Evolutionary conservation across 768 basidiomycete species (phyloP).

Genomic region (Daedalea quercina): DNA sequence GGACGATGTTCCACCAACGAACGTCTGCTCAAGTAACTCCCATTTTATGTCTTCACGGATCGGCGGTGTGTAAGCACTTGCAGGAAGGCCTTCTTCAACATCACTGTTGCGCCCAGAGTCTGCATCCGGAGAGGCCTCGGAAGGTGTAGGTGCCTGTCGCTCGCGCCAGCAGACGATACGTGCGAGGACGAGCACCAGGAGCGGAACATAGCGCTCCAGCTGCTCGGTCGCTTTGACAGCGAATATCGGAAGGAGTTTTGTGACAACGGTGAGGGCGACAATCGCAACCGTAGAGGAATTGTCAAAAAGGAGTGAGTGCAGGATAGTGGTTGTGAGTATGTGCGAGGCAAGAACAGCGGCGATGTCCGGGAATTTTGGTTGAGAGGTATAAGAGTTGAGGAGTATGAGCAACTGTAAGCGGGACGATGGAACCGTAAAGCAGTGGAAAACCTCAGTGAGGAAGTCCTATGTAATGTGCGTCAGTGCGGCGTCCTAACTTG

Average conservation of each 20-base stretch:
- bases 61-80: conserved; percentile 10
- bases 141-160: conserved; percentile 18
- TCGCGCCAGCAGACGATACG: conserved; percentile 74
- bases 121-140: conserved; percentile 16
- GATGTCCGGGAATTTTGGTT: conserved; percentile 40
- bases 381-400: conserved; percentile 55
- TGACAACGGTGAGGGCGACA: conserved; percentile 54
- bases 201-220: conserved; percentile 57
- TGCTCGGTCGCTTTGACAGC: conserved; percentile 54
- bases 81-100: conserved; percentile 5
- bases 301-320: conserved; percentile 66
- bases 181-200: conserved; percentile 59
- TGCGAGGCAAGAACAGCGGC: conserved; percentile 49
- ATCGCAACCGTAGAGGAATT: conserved; percentile 67
- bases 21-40: conserved; percentile 58
- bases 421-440: conserved; percentile 52
- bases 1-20: conserved; percentile 43
- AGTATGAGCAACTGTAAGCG: conserved; percentile 68
- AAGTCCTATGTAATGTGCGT: conserved; percentile 47
- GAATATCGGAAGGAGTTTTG: conserved; percentile 69
- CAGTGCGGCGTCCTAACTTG: background rate
- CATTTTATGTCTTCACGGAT: conserved; percentile 57
- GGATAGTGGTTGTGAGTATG: conserved; percentile 56
- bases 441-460: conserved; percentile 56
- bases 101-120: conserved; percentile 29